phyloP scores from a whole-genome alignment of 441 rosid species.

The Eruca vesicaria region DNA sequence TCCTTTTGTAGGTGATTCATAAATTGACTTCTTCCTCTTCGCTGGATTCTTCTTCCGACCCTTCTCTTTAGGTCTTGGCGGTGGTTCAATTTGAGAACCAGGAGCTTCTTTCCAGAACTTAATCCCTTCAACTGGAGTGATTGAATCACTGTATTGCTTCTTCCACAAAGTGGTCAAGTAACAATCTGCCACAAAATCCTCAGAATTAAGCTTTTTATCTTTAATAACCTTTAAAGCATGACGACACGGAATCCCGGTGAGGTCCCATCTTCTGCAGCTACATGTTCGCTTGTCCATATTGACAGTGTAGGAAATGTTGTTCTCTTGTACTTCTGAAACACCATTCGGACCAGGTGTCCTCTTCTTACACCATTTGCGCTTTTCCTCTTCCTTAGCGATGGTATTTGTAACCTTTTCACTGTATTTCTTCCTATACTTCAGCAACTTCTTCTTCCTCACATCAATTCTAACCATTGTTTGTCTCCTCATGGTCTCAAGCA shows the following conservation, averaged over 20 bases:
- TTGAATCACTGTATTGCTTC: neutral
- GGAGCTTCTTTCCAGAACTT: neutral
- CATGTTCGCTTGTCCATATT: neutral
- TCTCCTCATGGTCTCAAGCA: conserved; percentile 2
- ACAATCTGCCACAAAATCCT: neutral
- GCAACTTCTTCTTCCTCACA: neutral
- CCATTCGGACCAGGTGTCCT: neutral
- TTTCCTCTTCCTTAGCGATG: neutral
- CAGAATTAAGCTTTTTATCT: neutral
- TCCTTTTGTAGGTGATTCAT: neutral
- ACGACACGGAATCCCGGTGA: neutral
- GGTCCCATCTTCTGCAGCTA: neutral
- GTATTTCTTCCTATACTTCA: neutral
- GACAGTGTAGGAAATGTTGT: neutral
- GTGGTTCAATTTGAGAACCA: neutral
- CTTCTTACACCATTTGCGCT: neutral
- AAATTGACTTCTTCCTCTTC: neutral
- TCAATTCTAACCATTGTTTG: neutral
- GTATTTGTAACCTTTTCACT: neutral
- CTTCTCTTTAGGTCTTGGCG: neutral
- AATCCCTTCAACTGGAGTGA: neutral
- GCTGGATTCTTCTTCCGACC: neutral
- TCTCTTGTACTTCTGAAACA: neutral
- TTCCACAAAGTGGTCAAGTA: neutral
- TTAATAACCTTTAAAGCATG: neutral